These are phyloP conservation scores for Fusarium sacchari DNA, from an alignment of 2,329 filamentous ascomycete genomes.

Conservation along the genomic window DNA sequence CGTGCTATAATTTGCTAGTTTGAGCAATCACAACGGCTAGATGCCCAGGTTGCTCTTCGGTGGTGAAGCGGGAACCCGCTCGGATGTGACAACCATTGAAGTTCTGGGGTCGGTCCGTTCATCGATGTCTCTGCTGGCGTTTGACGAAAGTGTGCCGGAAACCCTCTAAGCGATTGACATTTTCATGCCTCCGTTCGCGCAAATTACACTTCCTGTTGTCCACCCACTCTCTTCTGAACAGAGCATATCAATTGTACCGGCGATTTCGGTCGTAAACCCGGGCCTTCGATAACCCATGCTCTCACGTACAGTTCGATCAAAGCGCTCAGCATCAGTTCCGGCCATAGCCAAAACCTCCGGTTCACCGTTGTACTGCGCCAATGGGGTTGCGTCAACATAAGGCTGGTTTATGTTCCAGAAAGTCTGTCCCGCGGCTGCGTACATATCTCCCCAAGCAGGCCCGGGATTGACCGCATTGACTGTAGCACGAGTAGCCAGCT, in stretches of 20 bases:
- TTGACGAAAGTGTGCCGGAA: background rate
- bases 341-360: slow-evolving; percentile 44
- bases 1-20: background rate
- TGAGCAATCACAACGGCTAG: background rate
- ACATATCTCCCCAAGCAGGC: slow-evolving; percentile 65
- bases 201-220: slow-evolving; percentile 78
- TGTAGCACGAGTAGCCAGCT: slow-evolving; percentile 63
- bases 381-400: slow-evolving; percentile 50
- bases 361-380: slow-evolving; percentile 49
- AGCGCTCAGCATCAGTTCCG: slow-evolving; percentile 46
- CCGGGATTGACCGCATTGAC: slow-evolving; percentile 69
- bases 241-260: slow-evolving; percentile 76
- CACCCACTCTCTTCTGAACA: slow-evolving; percentile 73
- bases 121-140: background rate
- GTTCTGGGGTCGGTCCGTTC: background rate
- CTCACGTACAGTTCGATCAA: slow-evolving; percentile 48
- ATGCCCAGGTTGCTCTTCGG: background rate
- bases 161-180: slow-evolving; percentile 49
- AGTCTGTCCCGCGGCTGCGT: slow-evolving; percentile 49
- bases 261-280: slow-evolving; percentile 64
- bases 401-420: slow-evolving; percentile 54
- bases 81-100: slow-evolving; percentile 11
- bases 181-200: slow-evolving; percentile 69
- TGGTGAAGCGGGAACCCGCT: slow-evolving; percentile 14
- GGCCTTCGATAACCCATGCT: slow-evolving; percentile 49